Evolutionary conservation across 306 rosid genomes (phyloP), one percentile per base, ranked within the genome.

Genomic region (Aeschynomene evenia): DNA sequence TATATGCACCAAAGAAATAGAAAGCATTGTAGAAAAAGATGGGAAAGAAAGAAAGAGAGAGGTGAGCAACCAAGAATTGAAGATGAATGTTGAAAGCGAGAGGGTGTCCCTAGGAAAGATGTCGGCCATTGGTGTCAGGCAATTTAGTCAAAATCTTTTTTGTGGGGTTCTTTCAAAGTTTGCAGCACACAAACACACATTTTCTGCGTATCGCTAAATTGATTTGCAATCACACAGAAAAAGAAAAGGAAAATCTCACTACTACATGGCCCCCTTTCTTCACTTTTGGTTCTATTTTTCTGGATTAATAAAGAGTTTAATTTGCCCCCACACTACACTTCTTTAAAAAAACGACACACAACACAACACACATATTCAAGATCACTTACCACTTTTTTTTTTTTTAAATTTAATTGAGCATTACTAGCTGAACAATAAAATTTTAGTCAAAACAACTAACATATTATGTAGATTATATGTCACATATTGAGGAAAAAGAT

Each of bases 61-160:
- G 83, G 4, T 76, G 26, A 83, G 79, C 83, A 34, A 83, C 60
- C 65, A 4, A 6, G 83, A n/a, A n/a, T n/a, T 12, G 18, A 23
- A 7, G 55, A 70, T 63, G 57, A 52, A 48, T 39, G 70, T 2
- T 40, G 48, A 72, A 67, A 18, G 28, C 8, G 56, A 40, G 12
- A 64, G 53, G 40, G 72, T 45, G 51, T 46, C 51, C 18, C 0
- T 4, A 57, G 34, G 56, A 72, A 56, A 45, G 29, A 56, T 87
- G 92, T 84, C 92, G 92, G 92, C 82, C 89, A 84, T 68, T n/a
- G 39, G 4, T 68, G 78, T 73, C 70, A n/a, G 54, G 73, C 68
- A 71, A 20, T 36, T 15, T 40, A 62, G 88, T 83, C 86, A 81
- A 83, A 72, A n/a, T 63, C 28, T 63, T 21, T 51, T 13, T 16